Evolutionary conservation across 2,329 filamentous ascomycete genomes (phyloP), one percentile per base, ranked within the genome.

Genomic region (Cucurbitaria berberidis): DNA sequence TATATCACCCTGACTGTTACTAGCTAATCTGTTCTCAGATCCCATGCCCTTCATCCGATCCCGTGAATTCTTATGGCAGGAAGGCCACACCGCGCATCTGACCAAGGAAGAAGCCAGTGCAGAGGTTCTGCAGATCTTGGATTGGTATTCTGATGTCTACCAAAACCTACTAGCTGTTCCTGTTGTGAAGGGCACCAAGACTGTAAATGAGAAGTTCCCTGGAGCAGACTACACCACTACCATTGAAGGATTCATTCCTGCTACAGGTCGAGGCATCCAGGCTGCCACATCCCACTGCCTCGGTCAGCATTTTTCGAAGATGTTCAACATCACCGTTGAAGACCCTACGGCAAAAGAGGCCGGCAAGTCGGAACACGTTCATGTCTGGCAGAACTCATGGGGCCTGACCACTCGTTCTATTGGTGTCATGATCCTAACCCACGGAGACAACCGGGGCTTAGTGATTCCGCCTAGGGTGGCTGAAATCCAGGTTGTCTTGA

Each of bases 311-410:
- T 99, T 99, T 80, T 93, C 89, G 76, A 97, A 96, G 80, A 99
- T 99, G 93, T 99, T 98, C 75, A 89, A 95, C 76, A 98, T 99
- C 75, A 96, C 89, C 0, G 91, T 99, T 26, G 93, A 99, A 76
- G 93, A 99, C 72, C 95, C 95, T 21, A 81, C 82, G 55, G 84
- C 83, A 45, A 87, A 87, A 70, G 81, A 83, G 41, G 75, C 74
- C 24, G 87, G 84, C 43, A 86, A 95, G 75, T 64, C 71, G n/a
- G 66, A 73, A 51, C 89, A 90, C 78, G 80, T 97, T 51, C 81
- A 93, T 72, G 93, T 98, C 51, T 98, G 93, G 93, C 95, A 99
- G 77, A 99, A 99, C 82, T 97, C 92, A 13, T 99, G 95, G 95
- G 95, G 95, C 78, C 85, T 99, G 56, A 98, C 93, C 1, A 99